Evolutionary conservation across 2,329 filamentous ascomycete species (phyloP).

Genomic region (Myriangium duriaei): DNA sequence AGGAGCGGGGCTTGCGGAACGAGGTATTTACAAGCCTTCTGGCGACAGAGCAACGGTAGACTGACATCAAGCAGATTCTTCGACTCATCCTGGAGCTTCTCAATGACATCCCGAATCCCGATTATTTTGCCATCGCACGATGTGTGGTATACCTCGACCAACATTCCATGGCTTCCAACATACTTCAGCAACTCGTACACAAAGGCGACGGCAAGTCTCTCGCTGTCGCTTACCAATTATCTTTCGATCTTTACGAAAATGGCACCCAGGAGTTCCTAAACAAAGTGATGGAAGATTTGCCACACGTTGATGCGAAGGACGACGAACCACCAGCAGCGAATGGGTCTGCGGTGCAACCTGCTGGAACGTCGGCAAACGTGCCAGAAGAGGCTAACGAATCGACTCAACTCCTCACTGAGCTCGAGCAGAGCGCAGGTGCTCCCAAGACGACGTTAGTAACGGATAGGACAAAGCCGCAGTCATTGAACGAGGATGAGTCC

Average conservation of each 20-base stretch:
- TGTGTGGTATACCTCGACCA: conserved; percentile 94
- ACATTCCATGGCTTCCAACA: conserved; percentile 75
- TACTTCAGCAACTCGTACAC: conserved; percentile 70
- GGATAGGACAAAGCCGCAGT: conserved; percentile 30
- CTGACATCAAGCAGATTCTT: conserved; percentile 50
- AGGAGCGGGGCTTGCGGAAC: conserved; percentile 75
- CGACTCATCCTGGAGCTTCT: conserved; percentile 89
- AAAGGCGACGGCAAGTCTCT: conserved; percentile 67
- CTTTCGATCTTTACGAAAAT: conserved; percentile 96
- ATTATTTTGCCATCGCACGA: conserved; percentile 96
- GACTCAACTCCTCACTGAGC: conserved; percentile 45
- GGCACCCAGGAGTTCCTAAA: conserved; percentile 92
- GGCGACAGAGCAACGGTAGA: neutral
- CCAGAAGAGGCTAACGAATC: conserved; percentile 43
- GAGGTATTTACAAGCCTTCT: conserved; percentile 33
- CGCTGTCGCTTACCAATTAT: conserved; percentile 89
- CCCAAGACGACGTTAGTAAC: conserved; percentile 38
- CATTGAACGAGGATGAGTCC: conserved; percentile 36
- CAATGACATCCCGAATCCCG: conserved; percentile 80
- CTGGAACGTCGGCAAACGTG: conserved; percentile 20
- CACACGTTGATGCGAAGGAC: conserved; percentile 39
- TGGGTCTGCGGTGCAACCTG: conserved; percentile 24
- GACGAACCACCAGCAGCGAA: conserved; percentile 26
- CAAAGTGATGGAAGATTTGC: conserved; percentile 74
- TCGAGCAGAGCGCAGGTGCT: conserved; percentile 39